Base-by-base conservation (phyloP, 768 basidiomycete genomes). In the Mycena sanguinolenta region DNA sequence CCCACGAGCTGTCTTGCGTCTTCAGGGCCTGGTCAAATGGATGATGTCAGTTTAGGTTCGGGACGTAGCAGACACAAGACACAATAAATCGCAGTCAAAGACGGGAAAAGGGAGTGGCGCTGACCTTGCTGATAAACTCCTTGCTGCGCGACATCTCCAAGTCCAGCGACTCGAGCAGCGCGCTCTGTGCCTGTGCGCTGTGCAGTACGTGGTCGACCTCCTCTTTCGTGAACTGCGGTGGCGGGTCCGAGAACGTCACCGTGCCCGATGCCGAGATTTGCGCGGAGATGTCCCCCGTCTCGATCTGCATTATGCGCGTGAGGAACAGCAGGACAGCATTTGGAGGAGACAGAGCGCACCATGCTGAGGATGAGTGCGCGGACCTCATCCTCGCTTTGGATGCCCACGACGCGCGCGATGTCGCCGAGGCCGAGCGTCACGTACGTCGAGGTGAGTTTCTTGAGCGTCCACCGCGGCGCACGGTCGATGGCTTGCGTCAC, bases 401-500 rank as follows among this genome's bases (percentile, higher is more conserved):
- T 85, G 62, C 84, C 83, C 74, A 88, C 82, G 14, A 84, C 82
- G 19, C 83, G 84, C 3, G 87, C 91, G 58, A 97, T 94, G 72
- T 96, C 93, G 0, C 85, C 79, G 10, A 96, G 80, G 39, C 91
- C 87, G 19, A 95, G 88, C 0, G 93, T 94, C 46, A 95, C 85
- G 75, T 95, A 97, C 2, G 95, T 95, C 59, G 88, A 88, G 0
- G 92, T 96, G 65, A 96, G 88, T 77, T 90, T 92, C 79, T 89
- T 90, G 73, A 96, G 88, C 57, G 89, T 83, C 90, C 95, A 95
- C 23, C 92, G 85, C 0, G 94, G 92, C 0, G 93, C 91, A 19
- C 89, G 88, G 7, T 87, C 86, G 30, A 95, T 81, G 2, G 89
- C 92, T 70, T 91, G 90, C 42, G 83, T 78, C 39, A 95, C 79